Evolutionary conservation across 176 grass and related monocot species (phyloP).

Genomic region (Aegilops bicornis): DNA sequence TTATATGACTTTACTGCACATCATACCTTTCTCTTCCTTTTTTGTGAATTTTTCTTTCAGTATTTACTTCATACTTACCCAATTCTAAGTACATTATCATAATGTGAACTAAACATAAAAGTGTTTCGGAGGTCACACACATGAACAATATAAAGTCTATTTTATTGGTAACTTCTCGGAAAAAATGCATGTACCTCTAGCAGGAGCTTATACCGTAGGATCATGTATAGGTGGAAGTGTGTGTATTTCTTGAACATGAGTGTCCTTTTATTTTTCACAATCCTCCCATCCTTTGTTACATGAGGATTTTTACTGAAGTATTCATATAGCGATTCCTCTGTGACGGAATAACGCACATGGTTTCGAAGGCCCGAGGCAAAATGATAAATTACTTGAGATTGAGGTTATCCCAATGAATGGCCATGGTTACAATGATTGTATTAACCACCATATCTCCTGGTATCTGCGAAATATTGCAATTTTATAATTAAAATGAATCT

Average conservation of each 20-base stretch:
- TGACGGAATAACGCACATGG: conserved; percentile 27
- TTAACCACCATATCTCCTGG: conserved; percentile 61
- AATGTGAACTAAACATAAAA: too few relatives aligned
- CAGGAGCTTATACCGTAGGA: conserved; percentile 37
- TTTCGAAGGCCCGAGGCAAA: conserved; percentile 36
- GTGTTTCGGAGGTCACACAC: too few relatives aligned
- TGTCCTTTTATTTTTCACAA: not conserved
- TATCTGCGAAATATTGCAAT: conserved; percentile 25
- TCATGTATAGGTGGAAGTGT: conserved; percentile 36
- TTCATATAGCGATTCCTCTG: not conserved
- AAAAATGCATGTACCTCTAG: conserved; percentile 29
- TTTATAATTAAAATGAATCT: too few relatives aligned
- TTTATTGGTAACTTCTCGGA: too few relatives aligned
- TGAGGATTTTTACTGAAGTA: not conserved
- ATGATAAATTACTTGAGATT: conserved; percentile 32
- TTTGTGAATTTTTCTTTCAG: too few relatives aligned
- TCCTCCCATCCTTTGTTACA: not conserved
- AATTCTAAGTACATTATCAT: too few relatives aligned
- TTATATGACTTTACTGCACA: too few relatives aligned
- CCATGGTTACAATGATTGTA: conserved; percentile 44
- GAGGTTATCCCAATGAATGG: not conserved
- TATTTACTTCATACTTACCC: too few relatives aligned
- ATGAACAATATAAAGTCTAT: not conserved
- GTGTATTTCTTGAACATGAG: conserved; percentile 20
- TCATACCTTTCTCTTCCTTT: too few relatives aligned